Base-by-base conservation (phyloP, 495 filamentous ascomycete species). In the Opeltia flavorubescens region DNA sequence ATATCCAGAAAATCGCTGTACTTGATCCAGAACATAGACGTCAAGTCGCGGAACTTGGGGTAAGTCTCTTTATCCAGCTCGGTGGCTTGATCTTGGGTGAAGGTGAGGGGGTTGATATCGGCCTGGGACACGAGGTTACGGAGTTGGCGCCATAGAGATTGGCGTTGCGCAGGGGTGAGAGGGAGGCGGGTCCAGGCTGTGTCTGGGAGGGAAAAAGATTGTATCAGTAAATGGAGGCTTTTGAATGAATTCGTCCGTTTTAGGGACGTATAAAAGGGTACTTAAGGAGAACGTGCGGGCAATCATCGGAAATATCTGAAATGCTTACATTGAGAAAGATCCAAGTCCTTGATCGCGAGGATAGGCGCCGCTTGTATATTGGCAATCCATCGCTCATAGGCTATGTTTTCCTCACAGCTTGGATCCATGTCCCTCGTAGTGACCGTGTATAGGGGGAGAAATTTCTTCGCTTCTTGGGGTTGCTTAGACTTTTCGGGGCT, bases 11-110 rank as follows among this genome's bases (percentile, higher is more conserved):
- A 84, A 58, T 87, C 83, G 43, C 80, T 79, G 42, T 82, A 72
- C 77, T 78, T 83, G 55, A 89, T 73, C 70, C 85, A 86, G 60
- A 89, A 89, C 59, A 86, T 68, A 54, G 82, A 67, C 48, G 71
- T 66, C 64, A 76, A 66, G 15, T 59, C 63, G 46, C 72, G 71
- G 57, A 74, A 75, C 50, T 72, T 75, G 31, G 66, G 68, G 31
- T 63, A 58, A 5, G 68, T 70, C 51, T 72, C 68, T 24, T 50
- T 44, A 29, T 59, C 54, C 27, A 59, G 43, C 6, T 31, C 24
- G 21, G 47, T 46, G 20, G 42, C 44, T 12, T 52, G 47, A 5
- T 48, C 44, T 11, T 36, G 17, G 26, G 28, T 50, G 11, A 29
- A 41, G 17, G 44, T 33, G 30, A 52, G 31, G 4, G 50, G 35